Evolutionary conservation across 23 red algal genomes (phyloP).

Genomic region (Gracilaria domingensis): DNA sequence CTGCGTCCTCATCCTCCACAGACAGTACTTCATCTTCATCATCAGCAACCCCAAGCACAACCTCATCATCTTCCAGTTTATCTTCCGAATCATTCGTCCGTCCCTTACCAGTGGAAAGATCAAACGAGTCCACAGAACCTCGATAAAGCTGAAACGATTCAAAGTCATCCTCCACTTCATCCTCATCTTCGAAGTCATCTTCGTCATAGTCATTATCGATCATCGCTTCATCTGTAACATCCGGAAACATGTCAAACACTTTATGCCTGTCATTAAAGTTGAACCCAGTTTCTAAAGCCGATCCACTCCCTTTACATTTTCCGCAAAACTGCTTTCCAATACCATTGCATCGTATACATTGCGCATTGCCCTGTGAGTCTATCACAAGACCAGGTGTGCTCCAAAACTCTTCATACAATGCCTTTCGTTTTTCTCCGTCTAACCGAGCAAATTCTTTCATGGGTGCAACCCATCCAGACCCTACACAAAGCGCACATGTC

Average conservation of each 20-base stretch:
- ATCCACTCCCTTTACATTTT: constrained; percentile 60
- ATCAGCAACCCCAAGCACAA: constrained; percentile 31
- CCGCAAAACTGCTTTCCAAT: constrained; percentile 74
- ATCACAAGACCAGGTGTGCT: constrained; percentile 51
- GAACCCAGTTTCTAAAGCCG: constrained; percentile 57
- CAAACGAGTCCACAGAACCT: constrained; percentile 41
- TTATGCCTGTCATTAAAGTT: constrained; percentile 35
- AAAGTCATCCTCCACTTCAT: constrained; percentile 47
- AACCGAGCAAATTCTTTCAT: not conserved
- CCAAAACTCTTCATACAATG: constrained; percentile 54
- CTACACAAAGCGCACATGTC: constrained; percentile 52
- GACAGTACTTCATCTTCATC: constrained; percentile 29
- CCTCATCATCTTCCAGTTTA: constrained; percentile 22
- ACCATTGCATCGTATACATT: constrained; percentile 65
- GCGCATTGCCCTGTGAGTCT: constrained; percentile 41
- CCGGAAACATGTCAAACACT: constrained; percentile 54
- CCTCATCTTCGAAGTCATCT: constrained; percentile 28
- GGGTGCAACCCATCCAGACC: constrained; percentile 51
- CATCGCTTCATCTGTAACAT: constrained; percentile 1
- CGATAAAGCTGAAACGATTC: constrained; percentile 47
- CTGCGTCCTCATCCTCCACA: constrained; percentile 28
- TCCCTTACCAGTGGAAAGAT: constrained; percentile 33
- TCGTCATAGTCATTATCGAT: constrained; percentile 9
- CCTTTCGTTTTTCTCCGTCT: not conserved
- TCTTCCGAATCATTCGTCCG: not conserved